Base-by-base conservation (phyloP, 257 asterid genomes). In the Forsythia viridissima region DNA sequence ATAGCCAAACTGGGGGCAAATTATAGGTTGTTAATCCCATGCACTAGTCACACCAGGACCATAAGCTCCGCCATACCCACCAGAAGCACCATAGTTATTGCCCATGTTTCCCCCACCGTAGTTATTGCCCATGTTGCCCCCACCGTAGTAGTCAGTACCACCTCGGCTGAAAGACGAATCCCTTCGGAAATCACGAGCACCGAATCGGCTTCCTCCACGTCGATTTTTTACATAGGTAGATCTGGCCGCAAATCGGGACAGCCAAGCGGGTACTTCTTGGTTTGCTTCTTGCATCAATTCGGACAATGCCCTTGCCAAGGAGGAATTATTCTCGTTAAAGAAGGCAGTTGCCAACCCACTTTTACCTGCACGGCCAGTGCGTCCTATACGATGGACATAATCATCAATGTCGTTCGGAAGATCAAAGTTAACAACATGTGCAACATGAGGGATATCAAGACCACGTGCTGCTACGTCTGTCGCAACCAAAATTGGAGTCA, bases 391-490 rank as follows among this genome's bases (percentile, higher is more conserved):
- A 87, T 94, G 97, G 79, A 92, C 98, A 67, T 94, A 94, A 80
- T 94, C 98, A 59, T 94, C 97, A 30, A 94, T 92, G 34, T 94
- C 97, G 30, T 94, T 94, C 24, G 98, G 98, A 72, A 94, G 97
- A 81, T 94, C 98, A 61, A 94, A 94, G 87, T 94, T 94, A 81
- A 94, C 90, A 41, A 94, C 98, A 71, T 94, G 98, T 11, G 97
- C 93, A 24, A 94, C 98, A 71, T 94, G 97, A 7, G 98, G 98
- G 78, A 94, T 94, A 84, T 94, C 98, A 16, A 94, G 97, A 70
- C 98, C 98, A 79, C 98, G 98, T 30, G 98, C 98, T 20, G 98
- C 98, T 69, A 94, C 98, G 44, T 94, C 98, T 1, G 97, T 94
- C 40, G 98, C 98, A 16, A 94, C 98, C 76, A 94, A 83, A 68